Evolutionary conservation across 2,329 filamentous ascomycete species (phyloP).

Genomic region (Botrytis paeoniae): DNA sequence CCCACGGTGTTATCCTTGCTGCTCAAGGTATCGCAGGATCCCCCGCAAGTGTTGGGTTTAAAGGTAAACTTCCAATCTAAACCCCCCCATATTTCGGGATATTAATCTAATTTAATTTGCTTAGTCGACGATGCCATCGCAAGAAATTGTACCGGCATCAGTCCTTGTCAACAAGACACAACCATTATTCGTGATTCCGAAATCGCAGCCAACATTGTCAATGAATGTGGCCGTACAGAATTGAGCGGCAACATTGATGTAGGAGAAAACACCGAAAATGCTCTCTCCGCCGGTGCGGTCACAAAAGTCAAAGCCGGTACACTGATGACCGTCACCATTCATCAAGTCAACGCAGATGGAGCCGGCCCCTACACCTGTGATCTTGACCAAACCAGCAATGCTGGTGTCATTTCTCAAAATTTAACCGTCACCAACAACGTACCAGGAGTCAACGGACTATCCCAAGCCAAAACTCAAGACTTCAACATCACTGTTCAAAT

Average conservation of each 20-base stretch:
- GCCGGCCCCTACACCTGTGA: slow-evolving; percentile 55
- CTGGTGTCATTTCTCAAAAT: slow-evolving; percentile 46
- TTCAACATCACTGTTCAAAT: slow-evolving; percentile 56
- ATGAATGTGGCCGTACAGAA: slow-evolving; percentile 62
- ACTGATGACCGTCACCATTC: slow-evolving; percentile 48
- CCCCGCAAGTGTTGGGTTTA: slow-evolving; percentile 15
- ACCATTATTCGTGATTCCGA: slow-evolving; percentile 60
- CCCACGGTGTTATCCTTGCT: slow-evolving; percentile 16
- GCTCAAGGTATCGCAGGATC: slow-evolving; percentile 11
- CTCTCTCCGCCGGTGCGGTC: slow-evolving; percentile 45
- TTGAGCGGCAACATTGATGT: slow-evolving; percentile 60
- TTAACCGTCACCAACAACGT: slow-evolving; percentile 57
- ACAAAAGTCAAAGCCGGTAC: slow-evolving; percentile 50
- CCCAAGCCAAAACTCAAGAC: slow-evolving; percentile 47
- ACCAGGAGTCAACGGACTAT: slow-evolving; percentile 47
- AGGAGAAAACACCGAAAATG: slow-evolving; percentile 53
- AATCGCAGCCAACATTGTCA: slow-evolving; percentile 51
- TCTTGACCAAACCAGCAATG: slow-evolving; percentile 46
- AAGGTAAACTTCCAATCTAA: slow-evolving; percentile 1
- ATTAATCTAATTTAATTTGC: not conserved
- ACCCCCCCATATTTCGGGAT: not conserved
- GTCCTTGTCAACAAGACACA: slow-evolving; percentile 63
- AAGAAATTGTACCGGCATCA: slow-evolving; percentile 61
- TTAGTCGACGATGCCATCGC: slow-evolving; percentile 53
- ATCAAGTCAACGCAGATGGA: slow-evolving; percentile 54